Percentiles rank a stretch among this genome's conserved stretches.
Evolutionary conservation across 352 stramenopile species (phyloP).

Genomic region (Plasmopara muralis): DNA sequence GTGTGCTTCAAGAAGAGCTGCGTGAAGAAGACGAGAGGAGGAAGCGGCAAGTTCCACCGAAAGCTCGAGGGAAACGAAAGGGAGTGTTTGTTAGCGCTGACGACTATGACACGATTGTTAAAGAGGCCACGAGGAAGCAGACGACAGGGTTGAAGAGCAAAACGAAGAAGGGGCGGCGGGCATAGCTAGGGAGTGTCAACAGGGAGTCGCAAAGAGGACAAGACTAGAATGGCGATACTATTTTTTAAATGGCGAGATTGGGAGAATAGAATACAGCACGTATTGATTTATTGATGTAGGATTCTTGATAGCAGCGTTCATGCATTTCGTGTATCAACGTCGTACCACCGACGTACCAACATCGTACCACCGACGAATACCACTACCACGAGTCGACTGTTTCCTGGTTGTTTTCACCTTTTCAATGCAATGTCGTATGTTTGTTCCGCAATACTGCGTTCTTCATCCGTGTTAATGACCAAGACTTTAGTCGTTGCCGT

Average conservation of each 20-base stretch:
- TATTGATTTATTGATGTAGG: too few species aligned
- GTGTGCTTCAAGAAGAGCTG: slow-evolving; percentile 35
- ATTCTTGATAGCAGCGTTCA: too few species aligned
- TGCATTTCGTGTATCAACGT: too few species aligned
- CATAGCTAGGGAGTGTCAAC: too few species aligned
- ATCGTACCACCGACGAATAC: too few species aligned
- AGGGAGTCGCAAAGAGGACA: slow-evolving; percentile 3
- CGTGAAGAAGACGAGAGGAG: slow-evolving; percentile 30
- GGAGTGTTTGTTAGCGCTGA: slow-evolving; percentile 68
- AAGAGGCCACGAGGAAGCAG: slow-evolving; percentile 55
- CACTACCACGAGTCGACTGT: too few species aligned
- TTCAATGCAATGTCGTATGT: slow-evolving; percentile 58
- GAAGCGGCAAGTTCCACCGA: slow-evolving; percentile 51
- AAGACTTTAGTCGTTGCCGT: slow-evolving; percentile 60
- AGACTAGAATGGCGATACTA: too few species aligned
- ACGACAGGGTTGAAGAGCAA: slow-evolving; percentile 17
- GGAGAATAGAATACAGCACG: too few species aligned
- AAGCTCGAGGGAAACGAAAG: slow-evolving; percentile 48
- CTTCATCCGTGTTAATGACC: slow-evolving; percentile 87
- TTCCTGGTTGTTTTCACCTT: too few species aligned
- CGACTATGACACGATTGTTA: slow-evolving; percentile 69
- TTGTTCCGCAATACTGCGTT: slow-evolving; percentile 85
- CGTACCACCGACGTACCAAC: too few species aligned
- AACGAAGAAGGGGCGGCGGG: slow-evolving; percentile 34
- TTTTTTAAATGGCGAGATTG: too few species aligned